phyloP scores from a whole-genome alignment of 2,329 filamentous ascomycete species.

The Aspergillus pseudoglaucus region DNA sequence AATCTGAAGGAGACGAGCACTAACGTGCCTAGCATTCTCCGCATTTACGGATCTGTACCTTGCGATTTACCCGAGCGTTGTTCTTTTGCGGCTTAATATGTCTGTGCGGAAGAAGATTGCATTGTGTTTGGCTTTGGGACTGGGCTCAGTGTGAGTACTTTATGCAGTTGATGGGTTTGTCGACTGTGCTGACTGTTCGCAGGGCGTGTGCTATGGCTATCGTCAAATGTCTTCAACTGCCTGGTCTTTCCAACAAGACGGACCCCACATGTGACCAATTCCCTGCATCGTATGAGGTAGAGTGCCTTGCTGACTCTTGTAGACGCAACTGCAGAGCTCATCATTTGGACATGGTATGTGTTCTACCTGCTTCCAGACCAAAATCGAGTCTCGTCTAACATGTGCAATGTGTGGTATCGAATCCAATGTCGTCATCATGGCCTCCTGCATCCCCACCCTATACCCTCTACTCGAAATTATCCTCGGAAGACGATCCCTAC shows the following conservation, averaged over 20 bases:
- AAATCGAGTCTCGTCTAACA: background rate
- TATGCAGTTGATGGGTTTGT: background rate
- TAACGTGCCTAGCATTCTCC: conserved; percentile 17
- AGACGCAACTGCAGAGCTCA: conserved; percentile 37
- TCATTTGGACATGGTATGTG: conserved; percentile 42
- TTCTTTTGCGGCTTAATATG: conserved; percentile 28
- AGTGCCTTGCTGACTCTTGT: background rate
- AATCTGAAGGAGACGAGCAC: background rate
- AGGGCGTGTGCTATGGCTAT: conserved; percentile 29
- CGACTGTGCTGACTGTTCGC: background rate
- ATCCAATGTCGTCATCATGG: conserved; percentile 28
- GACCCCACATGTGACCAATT: conserved; percentile 27
- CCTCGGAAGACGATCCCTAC: conserved; percentile 12
- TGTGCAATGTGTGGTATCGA: conserved; percentile 17
- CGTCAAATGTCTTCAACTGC: conserved; percentile 26
- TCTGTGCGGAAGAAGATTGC: conserved; percentile 23
- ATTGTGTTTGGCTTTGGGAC: conserved; percentile 20
- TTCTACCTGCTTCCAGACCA: background rate
- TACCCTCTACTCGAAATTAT: conserved; percentile 25
- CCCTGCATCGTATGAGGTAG: background rate
- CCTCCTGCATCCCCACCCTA: conserved; percentile 30
- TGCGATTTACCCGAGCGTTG: conserved; percentile 25
- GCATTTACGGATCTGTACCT: conserved; percentile 29
- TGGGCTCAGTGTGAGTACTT: conserved; percentile 24
- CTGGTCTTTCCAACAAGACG: conserved; percentile 16